Percentiles rank a stretch among this genome's conserved stretches.
Evolutionary conservation across 2,329 filamentous ascomycete genomes (phyloP).

Genomic region (Penicillium sp.): DNA sequence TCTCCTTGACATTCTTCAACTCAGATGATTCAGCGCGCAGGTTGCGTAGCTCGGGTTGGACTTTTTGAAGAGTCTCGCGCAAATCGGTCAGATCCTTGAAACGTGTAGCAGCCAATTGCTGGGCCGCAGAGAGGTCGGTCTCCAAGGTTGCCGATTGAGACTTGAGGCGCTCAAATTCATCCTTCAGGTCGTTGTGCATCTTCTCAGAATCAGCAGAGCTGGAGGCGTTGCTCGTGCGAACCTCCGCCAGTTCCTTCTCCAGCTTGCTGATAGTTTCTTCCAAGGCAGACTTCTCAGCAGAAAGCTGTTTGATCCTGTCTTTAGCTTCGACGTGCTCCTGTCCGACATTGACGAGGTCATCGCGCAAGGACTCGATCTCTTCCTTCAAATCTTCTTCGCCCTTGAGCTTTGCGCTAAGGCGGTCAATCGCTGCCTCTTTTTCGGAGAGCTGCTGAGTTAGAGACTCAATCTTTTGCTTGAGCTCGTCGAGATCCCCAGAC

Average conservation of each 20-base stretch:
- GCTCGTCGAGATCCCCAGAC: slow-evolving; percentile 27
- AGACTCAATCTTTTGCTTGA: slow-evolving; percentile 40
- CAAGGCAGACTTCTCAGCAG: slow-evolving; percentile 67
- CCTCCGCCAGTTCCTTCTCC: slow-evolving; percentile 68
- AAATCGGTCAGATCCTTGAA: slow-evolving; percentile 87
- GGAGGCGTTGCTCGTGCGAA: slow-evolving; percentile 52
- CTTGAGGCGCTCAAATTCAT: slow-evolving; percentile 72
- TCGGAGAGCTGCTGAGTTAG: slow-evolving; percentile 44
- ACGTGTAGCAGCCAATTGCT: slow-evolving; percentile 80
- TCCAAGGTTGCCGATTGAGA: slow-evolving; percentile 69
- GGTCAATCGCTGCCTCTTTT: slow-evolving; percentile 73
- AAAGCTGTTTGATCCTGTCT: slow-evolving; percentile 70
- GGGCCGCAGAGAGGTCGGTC: slow-evolving; percentile 80
- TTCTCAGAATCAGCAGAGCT: slow-evolving; percentile 53
- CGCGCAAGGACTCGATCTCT: slow-evolving; percentile 80
- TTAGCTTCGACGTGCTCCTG: slow-evolving; percentile 83
- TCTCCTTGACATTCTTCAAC: slow-evolving; percentile 74
- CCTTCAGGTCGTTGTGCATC: slow-evolving; percentile 57
- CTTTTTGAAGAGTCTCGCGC: slow-evolving; percentile 76
- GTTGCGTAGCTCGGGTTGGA: slow-evolving; percentile 80
- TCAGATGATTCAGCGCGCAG: slow-evolving; percentile 75
- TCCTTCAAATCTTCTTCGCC: slow-evolving; percentile 78
- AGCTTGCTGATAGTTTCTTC: slow-evolving; percentile 66
- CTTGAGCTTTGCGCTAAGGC: slow-evolving; percentile 68
- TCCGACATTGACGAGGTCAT: slow-evolving; percentile 76